Evolutionary conservation across 179 eudicot genomes (phyloP).

Genomic region (Carnegiea gigantea): DNA sequence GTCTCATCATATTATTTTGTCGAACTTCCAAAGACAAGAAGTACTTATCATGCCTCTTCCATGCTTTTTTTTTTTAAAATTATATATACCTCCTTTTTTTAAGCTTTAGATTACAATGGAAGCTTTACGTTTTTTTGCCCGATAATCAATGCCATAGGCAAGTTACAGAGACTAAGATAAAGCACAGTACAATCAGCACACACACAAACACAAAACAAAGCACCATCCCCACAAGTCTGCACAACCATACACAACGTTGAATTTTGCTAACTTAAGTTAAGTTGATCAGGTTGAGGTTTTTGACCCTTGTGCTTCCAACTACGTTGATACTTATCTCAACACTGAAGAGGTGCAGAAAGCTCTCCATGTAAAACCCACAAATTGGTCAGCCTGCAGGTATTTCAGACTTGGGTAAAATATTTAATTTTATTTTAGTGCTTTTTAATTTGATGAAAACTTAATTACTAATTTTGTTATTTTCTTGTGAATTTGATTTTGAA

Average conservation of each 20-base stretch:
- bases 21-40: no score
- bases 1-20: neutral
- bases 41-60: no score
- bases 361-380: slow-evolving; percentile 52
- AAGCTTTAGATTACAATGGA: no score
- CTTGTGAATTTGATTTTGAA: neutral
- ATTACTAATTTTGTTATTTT: neutral
- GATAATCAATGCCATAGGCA: no score
- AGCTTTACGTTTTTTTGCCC: no score
- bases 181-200: no score
- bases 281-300: slow-evolving; percentile 27
- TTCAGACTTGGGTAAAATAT: neutral
- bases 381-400: slow-evolving; percentile 39
- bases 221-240: no score
- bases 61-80: neutral
- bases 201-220: no score
- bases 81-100: no score
- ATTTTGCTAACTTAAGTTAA: no score
- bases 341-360: slow-evolving; percentile 63
- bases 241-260: no score
- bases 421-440: neutral
- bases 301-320: slow-evolving; percentile 69
- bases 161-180: no score
- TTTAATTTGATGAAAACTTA: neutral
- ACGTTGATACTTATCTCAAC: slow-evolving; percentile 65